A percentile compares a stretch with the other conserved stretches of the same genome.
Conservation (phyloP, 1,284 basidiomycete genomes). For the Trichosporon ovoides region DNA sequence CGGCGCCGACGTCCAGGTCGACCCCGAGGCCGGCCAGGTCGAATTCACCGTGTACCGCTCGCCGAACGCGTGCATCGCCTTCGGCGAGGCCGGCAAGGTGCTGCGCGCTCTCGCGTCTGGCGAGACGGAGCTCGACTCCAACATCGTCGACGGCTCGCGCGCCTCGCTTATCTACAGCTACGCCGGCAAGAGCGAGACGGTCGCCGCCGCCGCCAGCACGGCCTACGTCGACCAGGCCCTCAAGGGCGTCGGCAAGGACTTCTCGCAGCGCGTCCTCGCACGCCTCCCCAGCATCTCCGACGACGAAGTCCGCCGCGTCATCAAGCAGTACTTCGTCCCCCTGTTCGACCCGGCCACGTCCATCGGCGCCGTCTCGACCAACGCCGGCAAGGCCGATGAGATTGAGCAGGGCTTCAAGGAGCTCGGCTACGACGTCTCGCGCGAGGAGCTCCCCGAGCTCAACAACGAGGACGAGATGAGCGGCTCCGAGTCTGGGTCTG, state of each 20-base stretch:
- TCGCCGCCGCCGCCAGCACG: slow-evolving; percentile 69
- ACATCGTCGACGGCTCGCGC: slow-evolving; percentile 85
- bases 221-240: slow-evolving; percentile 84
- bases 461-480: slow-evolving; percentile 22
- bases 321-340: slow-evolving; percentile 75
- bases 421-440: slow-evolving; percentile 73
- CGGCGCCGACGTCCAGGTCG: slow-evolving; percentile 72
- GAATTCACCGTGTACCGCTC: slow-evolving; percentile 79
- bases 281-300: slow-evolving; percentile 65
- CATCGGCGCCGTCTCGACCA: slow-evolving; percentile 74
- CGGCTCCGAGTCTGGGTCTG: slow-evolving; percentile 16
- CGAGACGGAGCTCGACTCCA: slow-evolving; percentile 76
- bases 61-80: slow-evolving; percentile 81
- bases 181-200: slow-evolving; percentile 74
- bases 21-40: slow-evolving; percentile 76
- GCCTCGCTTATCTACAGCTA: slow-evolving; percentile 81
- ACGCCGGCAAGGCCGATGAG: slow-evolving; percentile 71
- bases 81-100: slow-evolving; percentile 70
- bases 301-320: slow-evolving; percentile 64
- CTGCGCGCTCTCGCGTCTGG: slow-evolving; percentile 68
- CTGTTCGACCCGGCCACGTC: slow-evolving; percentile 76
- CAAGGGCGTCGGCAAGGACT: slow-evolving; percentile 67
- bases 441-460: slow-evolving; percentile 52
- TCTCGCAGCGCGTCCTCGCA: slow-evolving; percentile 68
- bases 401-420: slow-evolving; percentile 62